Conservation (phyloP, 495 filamentous ascomycete species). For the Neurospora africana region DNA sequence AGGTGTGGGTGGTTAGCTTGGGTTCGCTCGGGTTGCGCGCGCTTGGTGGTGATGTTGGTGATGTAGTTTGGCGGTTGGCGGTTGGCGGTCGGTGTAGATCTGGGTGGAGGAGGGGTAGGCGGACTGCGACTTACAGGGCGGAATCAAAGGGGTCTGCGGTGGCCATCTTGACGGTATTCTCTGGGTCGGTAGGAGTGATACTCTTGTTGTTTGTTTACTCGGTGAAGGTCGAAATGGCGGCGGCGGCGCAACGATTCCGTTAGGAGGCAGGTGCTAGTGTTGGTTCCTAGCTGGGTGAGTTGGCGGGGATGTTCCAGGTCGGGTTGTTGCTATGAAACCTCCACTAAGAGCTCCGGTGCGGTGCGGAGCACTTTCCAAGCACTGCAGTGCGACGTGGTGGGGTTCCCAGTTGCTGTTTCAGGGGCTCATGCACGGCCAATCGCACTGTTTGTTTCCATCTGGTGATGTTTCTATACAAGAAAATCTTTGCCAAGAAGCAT, state of each 20-base stretch:
- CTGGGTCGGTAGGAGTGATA: background rate
- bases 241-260: no score
- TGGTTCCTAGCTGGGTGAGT: background rate
- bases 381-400: conserved; percentile 7
- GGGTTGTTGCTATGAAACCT: background rate
- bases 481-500: background rate
- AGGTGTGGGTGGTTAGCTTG: background rate
- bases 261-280: background rate
- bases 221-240: background rate
- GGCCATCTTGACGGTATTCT: conserved; percentile 26
- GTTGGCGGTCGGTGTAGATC: background rate
- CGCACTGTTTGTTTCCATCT: background rate
- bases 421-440: conserved; percentile 5
- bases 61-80: background rate
- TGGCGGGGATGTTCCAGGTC: conserved; percentile 4
- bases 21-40: background rate
- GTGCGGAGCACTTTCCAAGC: background rate
- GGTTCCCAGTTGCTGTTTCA: conserved; percentile 2
- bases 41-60: background rate
- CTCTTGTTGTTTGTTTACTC: background rate
- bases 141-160: conserved; percentile 59
- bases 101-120: background rate
- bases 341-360: background rate
- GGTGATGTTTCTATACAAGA: background rate
- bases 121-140: conserved; percentile 53